Conservation (phyloP, 768 basidiomycete genomes). For the Trametes gibbosa region DNA sequence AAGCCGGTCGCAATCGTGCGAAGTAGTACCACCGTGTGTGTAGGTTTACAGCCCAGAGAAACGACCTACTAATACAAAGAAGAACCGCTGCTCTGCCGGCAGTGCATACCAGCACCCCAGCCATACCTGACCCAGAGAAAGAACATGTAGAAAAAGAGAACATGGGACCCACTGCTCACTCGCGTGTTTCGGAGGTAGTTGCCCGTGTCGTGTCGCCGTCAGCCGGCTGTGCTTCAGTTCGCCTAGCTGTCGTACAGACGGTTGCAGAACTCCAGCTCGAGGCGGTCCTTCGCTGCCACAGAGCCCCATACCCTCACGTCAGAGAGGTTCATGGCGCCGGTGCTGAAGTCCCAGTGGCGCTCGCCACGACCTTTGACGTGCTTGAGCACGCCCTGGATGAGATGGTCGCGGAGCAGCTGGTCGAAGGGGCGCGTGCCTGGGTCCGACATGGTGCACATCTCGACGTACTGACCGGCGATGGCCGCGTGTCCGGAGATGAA, state of each 20-base stretch:
- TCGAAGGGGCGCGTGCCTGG: constrained; percentile 33
- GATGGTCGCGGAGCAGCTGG: constrained; percentile 33
- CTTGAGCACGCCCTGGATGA: constrained; percentile 32
- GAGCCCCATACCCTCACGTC: constrained; percentile 24
- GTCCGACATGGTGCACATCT: constrained; percentile 31
- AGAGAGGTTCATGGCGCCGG: constrained; percentile 21
- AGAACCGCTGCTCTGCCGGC: no score
- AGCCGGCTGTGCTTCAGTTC: no score
- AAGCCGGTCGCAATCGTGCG: no score
- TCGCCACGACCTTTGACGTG: constrained; percentile 35
- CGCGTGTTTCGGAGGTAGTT: no score
- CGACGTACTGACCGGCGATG: constrained; percentile 27
- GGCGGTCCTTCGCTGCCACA: constrained; percentile 23
- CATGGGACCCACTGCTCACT: no score
- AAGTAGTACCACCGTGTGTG: no score
- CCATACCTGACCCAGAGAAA: no score
- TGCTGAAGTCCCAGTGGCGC: constrained; percentile 25
- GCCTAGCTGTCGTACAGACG: constrained; percentile 20
- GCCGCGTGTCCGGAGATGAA: constrained; percentile 29
- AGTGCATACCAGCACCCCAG: no score
- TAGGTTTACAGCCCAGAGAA: no score
- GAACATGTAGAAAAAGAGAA: no score
- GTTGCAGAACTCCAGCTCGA: constrained; percentile 28
- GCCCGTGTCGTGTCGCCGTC: no score
- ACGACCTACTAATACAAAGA: no score